phyloP scores from a whole-genome alignment of 805 yeast genomes.

The Teunomyces gatunensis region DNA sequence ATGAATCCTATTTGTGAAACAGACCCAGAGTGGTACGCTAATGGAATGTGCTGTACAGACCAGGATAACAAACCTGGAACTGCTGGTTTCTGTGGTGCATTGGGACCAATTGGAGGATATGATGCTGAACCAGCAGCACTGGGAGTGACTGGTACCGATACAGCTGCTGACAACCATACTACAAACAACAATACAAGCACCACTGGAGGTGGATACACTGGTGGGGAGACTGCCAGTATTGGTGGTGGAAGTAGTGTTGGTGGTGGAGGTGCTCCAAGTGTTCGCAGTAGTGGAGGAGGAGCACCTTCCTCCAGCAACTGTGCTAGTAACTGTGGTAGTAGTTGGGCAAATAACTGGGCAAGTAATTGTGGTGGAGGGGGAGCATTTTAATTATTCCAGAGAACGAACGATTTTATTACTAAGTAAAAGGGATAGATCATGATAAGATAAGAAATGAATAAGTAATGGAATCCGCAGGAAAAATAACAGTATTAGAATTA shows the following conservation, averaged over 20 bases:
- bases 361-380: too few relatives aligned
- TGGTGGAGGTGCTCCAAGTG: slow-evolving; percentile 3
- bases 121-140: neutral
- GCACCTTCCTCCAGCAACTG: neutral
- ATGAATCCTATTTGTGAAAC: slow-evolving; percentile 2
- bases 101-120: neutral
- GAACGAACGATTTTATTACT: too few relatives aligned
- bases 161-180: too few relatives aligned
- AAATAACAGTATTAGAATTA: too few relatives aligned
- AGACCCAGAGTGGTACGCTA: slow-evolving; percentile 6
- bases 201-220: neutral
- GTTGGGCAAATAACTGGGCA: neutral
- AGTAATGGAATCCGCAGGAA: too few relatives aligned
- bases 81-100: neutral
- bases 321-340: neutral
- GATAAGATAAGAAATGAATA: too few relatives aligned
- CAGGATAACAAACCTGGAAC: neutral
- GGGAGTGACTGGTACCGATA: neutral
- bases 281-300: neutral
- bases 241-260: slow-evolving; percentile 6
- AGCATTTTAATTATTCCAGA: too few relatives aligned
- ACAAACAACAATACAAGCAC: neutral
- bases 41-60: slow-evolving; percentile 8
- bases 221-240: slow-evolving; percentile 9
- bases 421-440: too few relatives aligned